Conservation (phyloP, 1,284 basidiomycete species). For the Naganishia cerealis region DNA sequence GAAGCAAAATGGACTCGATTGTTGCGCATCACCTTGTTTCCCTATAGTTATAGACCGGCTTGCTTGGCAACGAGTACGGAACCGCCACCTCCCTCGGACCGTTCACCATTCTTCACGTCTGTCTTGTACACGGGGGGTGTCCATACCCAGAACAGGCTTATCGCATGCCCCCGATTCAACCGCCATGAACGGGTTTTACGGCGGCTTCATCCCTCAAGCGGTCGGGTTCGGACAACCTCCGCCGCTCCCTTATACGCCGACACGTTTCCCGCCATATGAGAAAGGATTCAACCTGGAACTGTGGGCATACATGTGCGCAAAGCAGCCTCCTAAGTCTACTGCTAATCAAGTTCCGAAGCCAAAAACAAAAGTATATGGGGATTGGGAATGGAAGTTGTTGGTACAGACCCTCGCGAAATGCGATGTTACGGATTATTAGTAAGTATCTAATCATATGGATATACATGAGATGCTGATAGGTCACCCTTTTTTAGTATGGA, state of each 20-base stretch:
- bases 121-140: too few relatives aligned
- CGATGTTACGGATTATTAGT: constrained; percentile 18
- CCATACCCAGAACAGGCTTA: neutral
- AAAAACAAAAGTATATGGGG: constrained; percentile 1
- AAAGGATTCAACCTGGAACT: neutral
- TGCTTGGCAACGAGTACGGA: neutral
- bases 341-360: neutral
- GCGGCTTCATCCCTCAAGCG: constrained; percentile 11
- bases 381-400: constrained; percentile 10
- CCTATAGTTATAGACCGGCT: neutral
- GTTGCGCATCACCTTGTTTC: neutral
- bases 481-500: neutral
- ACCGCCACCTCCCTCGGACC: too few relatives aligned
- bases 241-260: constrained; percentile 7
- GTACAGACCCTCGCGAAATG: constrained; percentile 16
- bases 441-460: neutral
- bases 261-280: constrained; percentile 5
- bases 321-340: neutral
- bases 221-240: neutral
- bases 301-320: constrained; percentile 19
- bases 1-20: constrained; percentile 4
- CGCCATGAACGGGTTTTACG: constrained; percentile 28
- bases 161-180: constrained; percentile 4
- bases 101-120: too few relatives aligned
- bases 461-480: neutral